Base-by-base conservation (phyloP, 805 yeast genomes). In the Wickerhamiella nectarea region DNA sequence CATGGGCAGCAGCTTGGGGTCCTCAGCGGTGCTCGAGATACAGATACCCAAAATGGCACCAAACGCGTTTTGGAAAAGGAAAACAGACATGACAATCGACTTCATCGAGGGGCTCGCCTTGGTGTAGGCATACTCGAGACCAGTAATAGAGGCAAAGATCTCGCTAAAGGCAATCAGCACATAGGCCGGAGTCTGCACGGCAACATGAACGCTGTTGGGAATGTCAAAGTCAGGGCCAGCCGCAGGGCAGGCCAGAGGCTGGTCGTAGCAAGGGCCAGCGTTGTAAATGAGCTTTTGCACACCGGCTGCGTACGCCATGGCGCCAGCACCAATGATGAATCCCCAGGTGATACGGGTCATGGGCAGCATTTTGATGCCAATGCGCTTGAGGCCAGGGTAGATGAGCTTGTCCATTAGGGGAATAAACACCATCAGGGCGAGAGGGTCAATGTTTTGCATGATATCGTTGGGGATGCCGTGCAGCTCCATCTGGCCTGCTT, bases 401-500 rank as follows among this genome's bases (percentile, higher is more conserved):
- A 78, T 46, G n/a, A 68, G 52, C 47, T 68, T 61, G 59, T 81
- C 84, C 61, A 71, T 70, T 52, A 81, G 67, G 46, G 93, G 93
- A 50, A 82, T 78, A 60, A 80, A 76, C n/a, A 82, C 65, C 52
- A 82, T 78, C 52, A 82, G 71, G 33, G 84, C 78, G 53, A 82
- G 65, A 22, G 91, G 80, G 61, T 82, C 80, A 52, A 82, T 72
- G 56, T 76, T 79, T 62, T 76, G 80, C 66, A 81, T 71, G 53
- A 81, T 68, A 67, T 81, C 93, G 58, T 82, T 82, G 51, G 93
- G 91, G 52, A 81, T 69, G 34, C 83, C 81, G 58, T 81, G 85
- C 44, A 72, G 66, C 53, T 78, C 74, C 83, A 80, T 77, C 51
- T 72, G 68, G 46, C 77, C 81, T 36, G 87, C 85, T 58, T 78